Evolutionary conservation across 208 protist genomes (phyloP).

Genomic region (Trypanosoma brucei): DNA sequence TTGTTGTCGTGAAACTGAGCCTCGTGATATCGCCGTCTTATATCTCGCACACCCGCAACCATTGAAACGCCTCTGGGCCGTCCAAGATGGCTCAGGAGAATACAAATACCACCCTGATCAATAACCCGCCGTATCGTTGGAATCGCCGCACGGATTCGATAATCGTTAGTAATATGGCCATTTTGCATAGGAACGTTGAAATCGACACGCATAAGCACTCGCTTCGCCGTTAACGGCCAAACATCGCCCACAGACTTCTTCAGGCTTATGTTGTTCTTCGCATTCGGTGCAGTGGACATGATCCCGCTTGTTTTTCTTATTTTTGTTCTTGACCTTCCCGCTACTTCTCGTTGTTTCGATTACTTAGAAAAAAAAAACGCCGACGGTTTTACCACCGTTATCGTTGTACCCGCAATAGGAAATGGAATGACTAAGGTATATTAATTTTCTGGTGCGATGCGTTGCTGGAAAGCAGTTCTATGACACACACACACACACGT

Average conservation of each 20-base stretch:
- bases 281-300: slow-evolving; percentile 20
- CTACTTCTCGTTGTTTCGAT: too few relatives aligned
- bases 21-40: slow-evolving; percentile 24
- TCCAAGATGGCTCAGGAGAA: slow-evolving; percentile 96
- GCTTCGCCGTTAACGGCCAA: slow-evolving; percentile 89
- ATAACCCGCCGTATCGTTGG: slow-evolving; percentile 95
- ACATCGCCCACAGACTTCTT: slow-evolving; percentile 86
- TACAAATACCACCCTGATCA: slow-evolving; percentile 87
- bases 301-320: background rate
- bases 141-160: slow-evolving; percentile 92
- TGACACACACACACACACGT: too few relatives aligned
- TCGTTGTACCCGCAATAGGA: too few relatives aligned
- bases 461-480: too few relatives aligned
- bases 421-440: too few relatives aligned
- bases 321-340: slow-evolving; percentile 5
- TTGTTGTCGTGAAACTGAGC: slow-evolving; percentile 38
- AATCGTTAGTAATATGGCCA: slow-evolving; percentile 91
- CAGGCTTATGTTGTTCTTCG: slow-evolving; percentile 24
- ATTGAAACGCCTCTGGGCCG: slow-evolving; percentile 91
- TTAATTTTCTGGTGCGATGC: too few relatives aligned
- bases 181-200: slow-evolving; percentile 96
- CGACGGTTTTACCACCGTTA: too few relatives aligned
- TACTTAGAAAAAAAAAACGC: too few relatives aligned
- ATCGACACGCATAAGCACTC: slow-evolving; percentile 94
- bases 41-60: slow-evolving; percentile 26